These are phyloP conservation scores for Pterula multifida DNA, from an alignment of 1,284 basidiomycete species.

Conservation along the genomic window DNA sequence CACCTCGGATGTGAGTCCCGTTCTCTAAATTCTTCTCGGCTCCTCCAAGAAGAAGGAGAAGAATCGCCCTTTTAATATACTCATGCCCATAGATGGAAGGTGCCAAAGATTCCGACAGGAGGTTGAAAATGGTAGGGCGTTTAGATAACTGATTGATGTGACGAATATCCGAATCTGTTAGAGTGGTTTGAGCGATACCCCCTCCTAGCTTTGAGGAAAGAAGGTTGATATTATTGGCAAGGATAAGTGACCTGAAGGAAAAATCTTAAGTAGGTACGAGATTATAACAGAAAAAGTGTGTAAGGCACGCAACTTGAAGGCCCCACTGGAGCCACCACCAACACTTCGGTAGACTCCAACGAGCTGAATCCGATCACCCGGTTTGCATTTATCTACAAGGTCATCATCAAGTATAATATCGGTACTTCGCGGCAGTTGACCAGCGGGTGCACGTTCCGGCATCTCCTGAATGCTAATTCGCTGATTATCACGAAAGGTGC, in stretches of 20 bases:
- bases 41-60: slow-evolving; percentile 89
- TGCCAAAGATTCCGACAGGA: slow-evolving; percentile 91
- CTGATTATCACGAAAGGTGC: slow-evolving; percentile 93
- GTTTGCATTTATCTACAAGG: slow-evolving; percentile 94
- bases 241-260: slow-evolving; percentile 68
- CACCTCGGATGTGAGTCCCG: slow-evolving; percentile 97
- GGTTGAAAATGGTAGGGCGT: slow-evolving; percentile 73
- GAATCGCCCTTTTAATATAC: slow-evolving; percentile 89
- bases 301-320: slow-evolving; percentile 78
- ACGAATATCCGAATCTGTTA: slow-evolving; percentile 93
- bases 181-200: slow-evolving; percentile 85
- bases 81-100: slow-evolving; percentile 97
- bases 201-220: slow-evolving; percentile 94
- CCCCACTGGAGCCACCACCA: slow-evolving; percentile 79
- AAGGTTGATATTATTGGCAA: slow-evolving; percentile 95
- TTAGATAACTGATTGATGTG: slow-evolving; percentile 93
- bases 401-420: slow-evolving; percentile 97
- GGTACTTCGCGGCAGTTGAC: slow-evolving; percentile 90
- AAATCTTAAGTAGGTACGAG: slow-evolving; percentile 9
- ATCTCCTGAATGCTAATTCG: slow-evolving; percentile 98
- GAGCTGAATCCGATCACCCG: slow-evolving; percentile 94
- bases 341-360: slow-evolving; percentile 93
- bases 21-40: slow-evolving; percentile 97
- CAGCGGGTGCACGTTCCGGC: slow-evolving; percentile 96
- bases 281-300: slow-evolving; percentile 8